Conservation (phyloP, 495 filamentous ascomycete genomes). For the Baudoinia panamericana region DNA sequence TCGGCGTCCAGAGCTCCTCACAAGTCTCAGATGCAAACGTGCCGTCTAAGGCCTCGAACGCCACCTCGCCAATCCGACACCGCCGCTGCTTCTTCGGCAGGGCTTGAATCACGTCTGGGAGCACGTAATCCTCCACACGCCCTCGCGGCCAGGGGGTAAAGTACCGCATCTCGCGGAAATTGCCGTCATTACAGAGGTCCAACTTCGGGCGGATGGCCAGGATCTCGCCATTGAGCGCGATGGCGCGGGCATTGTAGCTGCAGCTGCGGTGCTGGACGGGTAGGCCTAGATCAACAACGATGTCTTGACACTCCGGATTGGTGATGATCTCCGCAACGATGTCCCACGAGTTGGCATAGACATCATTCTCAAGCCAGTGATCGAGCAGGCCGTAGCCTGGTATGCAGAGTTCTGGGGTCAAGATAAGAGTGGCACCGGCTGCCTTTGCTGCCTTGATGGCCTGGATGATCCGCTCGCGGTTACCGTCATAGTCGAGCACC, state of each 20-base stretch:
- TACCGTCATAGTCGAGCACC: slow-evolving; percentile 68
- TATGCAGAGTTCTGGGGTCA: slow-evolving; percentile 64
- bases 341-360: slow-evolving; percentile 44
- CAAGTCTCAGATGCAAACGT: slow-evolving; percentile 25
- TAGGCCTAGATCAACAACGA: slow-evolving; percentile 48
- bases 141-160: slow-evolving; percentile 55
- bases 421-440: slow-evolving; percentile 54
- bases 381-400: slow-evolving; percentile 62
- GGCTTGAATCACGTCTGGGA: slow-evolving; percentile 40
- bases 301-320: slow-evolving; percentile 54
- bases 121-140: slow-evolving; percentile 57
- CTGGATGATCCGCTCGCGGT: slow-evolving; percentile 60
- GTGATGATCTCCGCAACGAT: slow-evolving; percentile 51
- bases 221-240: slow-evolving; percentile 37
- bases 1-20: slow-evolving; percentile 33
- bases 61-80: slow-evolving; percentile 16
- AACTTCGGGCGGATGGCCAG: slow-evolving; percentile 68
- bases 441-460: slow-evolving; percentile 59
- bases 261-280: slow-evolving; percentile 50
- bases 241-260: slow-evolving; percentile 62
- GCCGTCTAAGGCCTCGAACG: slow-evolving; percentile 29
- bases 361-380: slow-evolving; percentile 50
- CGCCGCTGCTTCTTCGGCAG: slow-evolving; percentile 35
- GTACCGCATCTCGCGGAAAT: slow-evolving; percentile 55
- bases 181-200: slow-evolving; percentile 68